Base-by-base conservation (phyloP, 306 rosid species). In the Quercus wislizeni region DNA sequence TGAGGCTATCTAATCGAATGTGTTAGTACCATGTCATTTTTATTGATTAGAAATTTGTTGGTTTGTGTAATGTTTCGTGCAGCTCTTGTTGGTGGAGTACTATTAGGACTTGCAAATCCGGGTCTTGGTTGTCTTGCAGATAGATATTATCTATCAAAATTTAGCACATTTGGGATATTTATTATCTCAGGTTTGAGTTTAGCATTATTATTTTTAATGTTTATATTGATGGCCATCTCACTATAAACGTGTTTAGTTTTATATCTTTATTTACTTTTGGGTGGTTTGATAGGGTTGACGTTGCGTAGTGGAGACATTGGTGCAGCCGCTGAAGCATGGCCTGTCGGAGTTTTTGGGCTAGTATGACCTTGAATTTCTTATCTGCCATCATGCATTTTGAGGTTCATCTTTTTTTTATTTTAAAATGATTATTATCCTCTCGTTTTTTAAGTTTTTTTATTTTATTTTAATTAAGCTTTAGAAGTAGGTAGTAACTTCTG, bases 251-350 rank as follows among this genome's bases (percentile, higher is more conserved):
- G 23, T 14, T 31, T 54, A 51, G 7, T 62, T 61, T 12, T 41
- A 2, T 8, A 41, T 41, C 12, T 41, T 41, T 74, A 54, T 74
- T 75, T 54, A 25, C 10, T 68, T 12, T 27, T 74, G 76, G 65
- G 71, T 70, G 76, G 71, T 83, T 57, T 38, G 68, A 71, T 76
- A 95, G 97, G 99, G 20, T 83, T 95, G 90, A 86, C 93, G 71
- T 74, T 95, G 90, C 95, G 93, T 12, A 90, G 91, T 51, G 85
- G 83, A 74, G 99, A 92, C 86, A 82, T 95, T 17, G 81, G 90
- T 81, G 92, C 85, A 18, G 97, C 99, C 55, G 85, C 87, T 75
- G 94, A 91, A 76, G 97, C 99, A 69, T 92, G 97, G 97, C 97
- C 97, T 69, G 99, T 90, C 19, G 99, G 95, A 79, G 82, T 95